These are phyloP conservation scores for Paramecium octaurelia DNA, from an alignment of 73 alveolate species.

Conservation along the genomic window DNA sequence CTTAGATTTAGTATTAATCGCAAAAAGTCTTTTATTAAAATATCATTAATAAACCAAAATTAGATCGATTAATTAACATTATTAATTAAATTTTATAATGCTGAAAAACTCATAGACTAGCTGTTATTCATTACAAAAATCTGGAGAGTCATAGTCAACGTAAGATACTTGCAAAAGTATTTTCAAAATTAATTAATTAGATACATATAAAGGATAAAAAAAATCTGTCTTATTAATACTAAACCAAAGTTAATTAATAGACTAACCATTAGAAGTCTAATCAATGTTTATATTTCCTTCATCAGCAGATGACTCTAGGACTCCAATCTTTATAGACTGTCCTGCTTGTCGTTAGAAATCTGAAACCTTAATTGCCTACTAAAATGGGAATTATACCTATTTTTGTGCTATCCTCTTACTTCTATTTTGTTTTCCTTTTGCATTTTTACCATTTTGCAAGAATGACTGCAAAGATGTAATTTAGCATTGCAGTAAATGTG, in stretches of 20 bases:
- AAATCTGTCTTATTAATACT: background rate
- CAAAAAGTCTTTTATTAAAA: background rate
- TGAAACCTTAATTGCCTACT: background rate
- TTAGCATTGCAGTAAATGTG: background rate
- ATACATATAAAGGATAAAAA: background rate
- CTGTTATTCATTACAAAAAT: background rate
- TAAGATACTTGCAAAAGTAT: background rate
- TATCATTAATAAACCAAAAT: background rate
- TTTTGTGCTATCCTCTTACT: background rate
- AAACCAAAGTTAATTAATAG: background rate
- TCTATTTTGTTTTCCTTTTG: background rate
- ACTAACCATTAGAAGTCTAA: background rate
- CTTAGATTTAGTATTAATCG: background rate
- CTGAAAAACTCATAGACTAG: background rate
- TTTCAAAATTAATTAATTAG: background rate
- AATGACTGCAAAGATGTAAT: slow-evolving; percentile 10
- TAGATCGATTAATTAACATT: background rate
- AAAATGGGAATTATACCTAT: background rate
- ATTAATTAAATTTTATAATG: background rate
- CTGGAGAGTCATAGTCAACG: background rate
- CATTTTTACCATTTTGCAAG: background rate
- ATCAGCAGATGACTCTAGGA: background rate
- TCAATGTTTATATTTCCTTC: background rate
- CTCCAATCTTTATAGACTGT: background rate
- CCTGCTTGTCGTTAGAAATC: background rate